Conservation (phyloP, 768 basidiomycete genomes). For the Galerina sulciceps region DNA sequence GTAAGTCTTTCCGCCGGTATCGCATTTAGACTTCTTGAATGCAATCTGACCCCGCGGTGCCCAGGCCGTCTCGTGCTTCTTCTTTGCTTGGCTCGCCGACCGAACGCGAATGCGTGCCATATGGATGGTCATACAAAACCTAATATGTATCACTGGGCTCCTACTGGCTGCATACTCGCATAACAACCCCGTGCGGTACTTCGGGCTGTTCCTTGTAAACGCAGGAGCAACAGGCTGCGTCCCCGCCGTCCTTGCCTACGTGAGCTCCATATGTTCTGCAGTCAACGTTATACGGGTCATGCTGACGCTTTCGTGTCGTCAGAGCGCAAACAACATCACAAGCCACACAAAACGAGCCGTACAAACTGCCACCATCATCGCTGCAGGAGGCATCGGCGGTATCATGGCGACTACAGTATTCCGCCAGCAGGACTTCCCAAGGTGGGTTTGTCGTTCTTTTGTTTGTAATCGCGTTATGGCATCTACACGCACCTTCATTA, state of each 20-base stretch:
- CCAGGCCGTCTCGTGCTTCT: constrained; percentile 38
- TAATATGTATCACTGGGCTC: constrained; percentile 38
- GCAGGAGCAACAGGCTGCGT: constrained; percentile 39
- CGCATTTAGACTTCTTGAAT: neutral
- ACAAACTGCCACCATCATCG: constrained; percentile 36
- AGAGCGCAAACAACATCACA: constrained; percentile 42
- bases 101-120: constrained; percentile 35
- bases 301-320: neutral
- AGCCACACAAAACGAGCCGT: constrained; percentile 43
- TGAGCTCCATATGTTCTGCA: constrained; percentile 17
- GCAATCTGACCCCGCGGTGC: neutral
- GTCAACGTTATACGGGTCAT: neutral
- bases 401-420: constrained; percentile 44
- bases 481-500: neutral
- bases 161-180: constrained; percentile 32
- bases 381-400: constrained; percentile 42
- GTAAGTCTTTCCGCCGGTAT: constrained; percentile 16
- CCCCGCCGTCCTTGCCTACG: constrained; percentile 42
- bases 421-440: constrained; percentile 38
- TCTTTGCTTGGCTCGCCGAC: constrained; percentile 43
- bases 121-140: constrained; percentile 35
- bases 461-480: too few relatives aligned
- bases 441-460: neutral
- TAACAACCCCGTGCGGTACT: constrained; percentile 28
- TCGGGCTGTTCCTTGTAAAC: constrained; percentile 41